phyloP scores from a whole-genome alignment of 768 basidiomycete species.

The Boletus edulis region DNA sequence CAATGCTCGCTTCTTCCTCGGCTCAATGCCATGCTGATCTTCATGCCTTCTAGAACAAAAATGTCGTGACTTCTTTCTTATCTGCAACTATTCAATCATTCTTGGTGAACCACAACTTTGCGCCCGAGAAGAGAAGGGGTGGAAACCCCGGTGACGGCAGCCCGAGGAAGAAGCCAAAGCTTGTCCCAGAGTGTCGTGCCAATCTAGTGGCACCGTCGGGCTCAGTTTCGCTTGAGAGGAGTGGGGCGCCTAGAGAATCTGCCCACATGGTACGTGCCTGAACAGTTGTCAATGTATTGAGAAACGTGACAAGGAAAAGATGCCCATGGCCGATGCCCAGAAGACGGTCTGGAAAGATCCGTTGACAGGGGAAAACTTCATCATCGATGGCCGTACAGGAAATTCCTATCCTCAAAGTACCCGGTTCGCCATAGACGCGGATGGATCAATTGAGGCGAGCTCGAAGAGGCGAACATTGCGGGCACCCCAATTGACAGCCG shows the following conservation, averaged over 20 bases:
- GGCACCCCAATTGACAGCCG: constrained; percentile 3
- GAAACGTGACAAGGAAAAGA: constrained; percentile 12
- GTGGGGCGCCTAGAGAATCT: constrained; percentile 6
- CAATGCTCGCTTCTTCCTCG: constrained; percentile 8
- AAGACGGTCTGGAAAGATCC: constrained; percentile 57
- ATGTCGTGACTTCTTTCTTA: constrained; percentile 54
- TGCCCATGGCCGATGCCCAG: constrained; percentile 31
- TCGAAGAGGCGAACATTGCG: constrained; percentile 16
- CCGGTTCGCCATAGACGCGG: constrained; percentile 5
- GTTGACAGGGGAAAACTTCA: constrained; percentile 52
- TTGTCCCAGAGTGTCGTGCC: constrained; percentile 21
- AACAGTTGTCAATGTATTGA: constrained; percentile 4
- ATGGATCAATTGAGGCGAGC: constrained; percentile 6
- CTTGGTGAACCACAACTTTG: constrained; percentile 62
- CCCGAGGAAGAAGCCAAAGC: constrained; percentile 53
- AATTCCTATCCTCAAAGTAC: constrained; percentile 49
- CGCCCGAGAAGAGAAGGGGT: constrained; percentile 19
- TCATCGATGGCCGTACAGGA: constrained; percentile 68
- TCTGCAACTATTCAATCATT: constrained; percentile 59
- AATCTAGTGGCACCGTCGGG: constrained; percentile 6
- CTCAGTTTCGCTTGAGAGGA: constrained; percentile 4
- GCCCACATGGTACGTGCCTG: constrained; percentile 21
- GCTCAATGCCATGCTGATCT: constrained; percentile 9
- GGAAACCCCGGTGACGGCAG: constrained; percentile 23
- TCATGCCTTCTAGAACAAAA: constrained; percentile 48